Conservation (phyloP, 1,284 basidiomycete species). For the Blastosporella zonata region DNA sequence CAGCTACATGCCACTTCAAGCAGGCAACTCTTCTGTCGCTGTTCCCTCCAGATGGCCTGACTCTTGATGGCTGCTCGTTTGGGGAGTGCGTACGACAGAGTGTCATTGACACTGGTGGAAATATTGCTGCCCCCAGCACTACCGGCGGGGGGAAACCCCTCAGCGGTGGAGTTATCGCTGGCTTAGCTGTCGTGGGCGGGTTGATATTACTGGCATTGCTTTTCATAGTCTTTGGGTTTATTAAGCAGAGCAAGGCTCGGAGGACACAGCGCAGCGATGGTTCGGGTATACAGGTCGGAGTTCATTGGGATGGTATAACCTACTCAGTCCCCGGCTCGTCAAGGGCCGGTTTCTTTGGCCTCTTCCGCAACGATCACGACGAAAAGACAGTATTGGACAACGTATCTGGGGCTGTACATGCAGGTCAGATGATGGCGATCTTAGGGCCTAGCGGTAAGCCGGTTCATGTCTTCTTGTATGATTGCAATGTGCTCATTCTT, state of each 20-base stretch:
- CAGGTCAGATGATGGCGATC: slow-evolving; percentile 84
- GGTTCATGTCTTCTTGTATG: slow-evolving; percentile 1
- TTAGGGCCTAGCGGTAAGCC: slow-evolving; percentile 78
- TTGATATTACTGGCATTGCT: slow-evolving; percentile 58
- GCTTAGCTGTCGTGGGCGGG: slow-evolving; percentile 76
- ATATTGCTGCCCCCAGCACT: slow-evolving; percentile 29
- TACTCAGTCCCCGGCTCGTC: slow-evolving; percentile 51
- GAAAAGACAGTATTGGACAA: slow-evolving; percentile 74
- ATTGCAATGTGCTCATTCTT: slow-evolving; percentile 3
- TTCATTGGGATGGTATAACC: slow-evolving; percentile 70
- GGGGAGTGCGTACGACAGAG: slow-evolving; percentile 85
- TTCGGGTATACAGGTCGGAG: slow-evolving; percentile 44
- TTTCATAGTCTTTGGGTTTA: slow-evolving; percentile 59
- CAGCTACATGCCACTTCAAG: slow-evolving; percentile 72
- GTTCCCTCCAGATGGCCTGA: slow-evolving; percentile 73
- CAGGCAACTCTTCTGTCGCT: slow-evolving; percentile 62
- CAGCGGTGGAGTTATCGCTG: slow-evolving; percentile 81
- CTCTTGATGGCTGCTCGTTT: slow-evolving; percentile 68
- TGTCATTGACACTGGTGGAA: slow-evolving; percentile 64
- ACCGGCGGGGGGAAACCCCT: slow-evolving; percentile 51
- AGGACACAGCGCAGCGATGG: slow-evolving; percentile 37
- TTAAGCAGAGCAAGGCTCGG: slow-evolving; percentile 60
- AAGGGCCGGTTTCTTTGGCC: slow-evolving; percentile 20
- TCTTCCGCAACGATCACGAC: slow-evolving; percentile 25
- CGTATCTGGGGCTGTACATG: slow-evolving; percentile 63